phyloP scores from a whole-genome alignment of 140 eudicot species.

The Bidens hawaiensis region DNA sequence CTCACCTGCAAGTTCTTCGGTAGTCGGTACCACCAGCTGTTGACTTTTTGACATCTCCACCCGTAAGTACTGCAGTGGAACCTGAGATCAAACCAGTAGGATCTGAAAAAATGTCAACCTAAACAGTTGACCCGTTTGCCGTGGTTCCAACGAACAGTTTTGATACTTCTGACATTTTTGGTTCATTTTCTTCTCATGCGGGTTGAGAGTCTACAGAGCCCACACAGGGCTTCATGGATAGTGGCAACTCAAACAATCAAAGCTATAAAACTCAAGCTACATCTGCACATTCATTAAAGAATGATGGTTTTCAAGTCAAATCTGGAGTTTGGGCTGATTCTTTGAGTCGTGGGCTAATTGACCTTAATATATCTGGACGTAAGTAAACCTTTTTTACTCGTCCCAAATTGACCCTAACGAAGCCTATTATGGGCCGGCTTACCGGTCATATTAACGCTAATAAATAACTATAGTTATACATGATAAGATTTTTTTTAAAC shows the following conservation, averaged over 20 bases:
- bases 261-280: constrained; percentile 39
- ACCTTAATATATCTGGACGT: constrained; percentile 89
- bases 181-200: constrained; percentile 56
- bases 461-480: no score
- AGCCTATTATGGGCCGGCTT: no score
- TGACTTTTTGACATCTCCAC: constrained; percentile 78
- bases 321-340: constrained; percentile 98
- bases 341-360: constrained; percentile 91
- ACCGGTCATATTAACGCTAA: no score
- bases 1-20: constrained; percentile 45
- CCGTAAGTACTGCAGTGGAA: constrained; percentile 39
- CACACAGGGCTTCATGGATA: constrained; percentile 24
- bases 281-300: constrained; percentile 42
- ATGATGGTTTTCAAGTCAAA: constrained; percentile 72
- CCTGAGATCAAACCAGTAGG: constrained; percentile 40
- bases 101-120: constrained; percentile 24
- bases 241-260: constrained; percentile 26
- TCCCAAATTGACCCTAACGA: not conserved
- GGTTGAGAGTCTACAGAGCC: constrained; percentile 40
- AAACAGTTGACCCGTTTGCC: constrained; percentile 73
- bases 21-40: constrained; percentile 44
- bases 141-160: constrained; percentile 66
- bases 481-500: not conserved
- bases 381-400: constrained; percentile 39
- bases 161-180: constrained; percentile 65